Evolutionary conservation across 768 basidiomycete genomes (phyloP).

Genomic region (Suillus clintonianus): DNA sequence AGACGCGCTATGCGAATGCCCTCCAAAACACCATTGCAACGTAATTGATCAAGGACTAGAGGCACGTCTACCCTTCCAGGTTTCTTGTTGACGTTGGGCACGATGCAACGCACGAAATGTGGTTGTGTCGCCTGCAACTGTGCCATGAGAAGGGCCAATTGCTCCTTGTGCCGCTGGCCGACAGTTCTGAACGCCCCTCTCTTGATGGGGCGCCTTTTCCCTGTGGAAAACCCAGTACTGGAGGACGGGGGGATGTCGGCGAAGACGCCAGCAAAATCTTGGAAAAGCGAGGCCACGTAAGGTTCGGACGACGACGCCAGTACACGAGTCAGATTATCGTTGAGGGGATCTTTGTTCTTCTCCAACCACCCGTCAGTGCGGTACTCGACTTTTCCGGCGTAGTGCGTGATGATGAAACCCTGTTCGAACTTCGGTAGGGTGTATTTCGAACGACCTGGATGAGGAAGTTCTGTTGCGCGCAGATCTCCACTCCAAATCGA

Average conservation of each 20-base stretch:
- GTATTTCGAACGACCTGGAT: conserved; percentile 84
- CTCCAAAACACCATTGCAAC: conserved; percentile 98
- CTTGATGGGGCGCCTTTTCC: conserved; percentile 78
- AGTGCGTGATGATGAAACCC: conserved; percentile 94
- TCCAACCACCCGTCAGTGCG: conserved; percentile 95
- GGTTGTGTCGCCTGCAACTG: conserved; percentile 95
- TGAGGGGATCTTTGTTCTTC: conserved; percentile 99
- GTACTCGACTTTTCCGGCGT: conserved; percentile 96
- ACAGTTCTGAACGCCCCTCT: conserved; percentile 97
- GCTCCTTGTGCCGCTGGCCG: conserved; percentile 94
- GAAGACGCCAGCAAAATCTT: conserved; percentile 66
- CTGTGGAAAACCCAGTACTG: conserved; percentile 39
- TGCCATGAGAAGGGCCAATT: conserved; percentile 85
- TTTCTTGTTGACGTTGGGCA: conserved; percentile 90
- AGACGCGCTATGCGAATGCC: conserved; percentile 97
- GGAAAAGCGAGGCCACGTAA: conserved; percentile 81
- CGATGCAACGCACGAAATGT: conserved; percentile 97
- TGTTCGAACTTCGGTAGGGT: conserved; percentile 86
- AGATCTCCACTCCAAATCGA: conserved; percentile 62
- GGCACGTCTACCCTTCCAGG: conserved; percentile 92
- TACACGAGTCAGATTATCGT: conserved; percentile 91
- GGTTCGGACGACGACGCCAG: conserved; percentile 80
- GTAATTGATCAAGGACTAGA: conserved; percentile 91
- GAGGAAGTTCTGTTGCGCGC: conserved; percentile 46
- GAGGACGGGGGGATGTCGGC: conserved; percentile 31